These are phyloP conservation scores for Colletotrichum sp. DNA, from an alignment of 2,329 filamentous ascomycete genomes.

Conservation along the genomic window DNA sequence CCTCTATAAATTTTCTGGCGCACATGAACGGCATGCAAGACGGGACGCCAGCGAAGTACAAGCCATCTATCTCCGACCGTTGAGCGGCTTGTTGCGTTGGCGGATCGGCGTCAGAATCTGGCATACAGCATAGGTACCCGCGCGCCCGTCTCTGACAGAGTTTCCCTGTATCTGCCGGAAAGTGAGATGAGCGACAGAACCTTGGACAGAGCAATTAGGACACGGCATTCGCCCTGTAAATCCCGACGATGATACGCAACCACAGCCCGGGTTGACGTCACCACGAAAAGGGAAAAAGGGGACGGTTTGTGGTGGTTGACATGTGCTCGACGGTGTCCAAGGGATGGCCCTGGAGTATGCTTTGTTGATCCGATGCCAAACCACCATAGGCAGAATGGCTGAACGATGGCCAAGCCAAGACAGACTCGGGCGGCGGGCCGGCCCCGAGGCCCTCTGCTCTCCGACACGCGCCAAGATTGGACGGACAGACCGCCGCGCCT, in stretches of 20 bases:
- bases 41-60: not conserved
- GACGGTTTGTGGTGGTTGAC: not conserved
- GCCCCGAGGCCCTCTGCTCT: not conserved
- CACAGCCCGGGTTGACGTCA: slow-evolving; percentile 1
- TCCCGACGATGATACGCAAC: slow-evolving; percentile 6
- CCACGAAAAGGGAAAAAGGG: not conserved
- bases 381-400: not conserved
- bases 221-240: not conserved
- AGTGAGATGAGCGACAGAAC: not conserved
- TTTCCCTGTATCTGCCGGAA: not conserved
- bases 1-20: not conserved
- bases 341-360: not conserved
- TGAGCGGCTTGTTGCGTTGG: not conserved
- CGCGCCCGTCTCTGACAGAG: not conserved
- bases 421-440: not conserved
- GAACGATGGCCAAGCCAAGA: not conserved
- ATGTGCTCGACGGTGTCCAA: not conserved
- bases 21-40: not conserved
- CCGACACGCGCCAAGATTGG: slow-evolving; percentile 17
- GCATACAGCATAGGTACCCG: not conserved
- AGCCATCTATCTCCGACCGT: not conserved
- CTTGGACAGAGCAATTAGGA: not conserved
- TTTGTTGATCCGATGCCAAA: not conserved
- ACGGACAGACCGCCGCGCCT: not conserved
- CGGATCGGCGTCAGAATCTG: not conserved